A percentile compares a stretch with the other conserved stretches of the same genome.
Evolutionary conservation across 148 eudicot species (phyloP).

Genomic region (Rhododendron kiyosumense): DNA sequence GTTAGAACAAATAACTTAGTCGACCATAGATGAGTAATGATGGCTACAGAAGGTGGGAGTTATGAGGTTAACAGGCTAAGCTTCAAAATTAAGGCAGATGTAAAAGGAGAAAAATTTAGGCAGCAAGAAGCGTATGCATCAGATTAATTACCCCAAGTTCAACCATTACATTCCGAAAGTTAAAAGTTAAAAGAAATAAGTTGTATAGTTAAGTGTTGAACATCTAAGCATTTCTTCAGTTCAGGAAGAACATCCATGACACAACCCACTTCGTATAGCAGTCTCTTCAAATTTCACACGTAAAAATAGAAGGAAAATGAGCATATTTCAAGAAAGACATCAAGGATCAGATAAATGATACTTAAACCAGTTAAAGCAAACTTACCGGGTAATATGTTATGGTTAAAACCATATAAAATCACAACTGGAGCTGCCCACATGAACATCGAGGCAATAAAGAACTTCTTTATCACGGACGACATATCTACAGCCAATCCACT

Average conservation of each 20-base stretch:
- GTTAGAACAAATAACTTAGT: background rate
- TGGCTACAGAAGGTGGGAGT: background rate
- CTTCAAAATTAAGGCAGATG: background rate
- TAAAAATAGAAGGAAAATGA: background rate
- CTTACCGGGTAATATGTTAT: conserved; percentile 63
- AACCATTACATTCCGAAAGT: background rate
- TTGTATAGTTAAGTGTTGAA: background rate
- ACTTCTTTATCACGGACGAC: conserved; percentile 45
- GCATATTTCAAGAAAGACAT: background rate
- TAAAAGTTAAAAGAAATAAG: background rate
- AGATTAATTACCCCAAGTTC: background rate
- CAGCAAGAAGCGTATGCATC: background rate
- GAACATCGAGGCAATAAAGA: conserved; percentile 50
- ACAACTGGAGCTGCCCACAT: conserved; percentile 67
- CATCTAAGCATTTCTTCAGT: background rate
- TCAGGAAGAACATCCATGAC: background rate
- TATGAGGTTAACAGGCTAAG: background rate
- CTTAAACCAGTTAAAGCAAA: background rate
- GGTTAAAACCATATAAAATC: conserved; percentile 64
- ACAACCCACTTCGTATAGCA: background rate
- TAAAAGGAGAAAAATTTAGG: background rate
- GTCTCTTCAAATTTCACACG: background rate
- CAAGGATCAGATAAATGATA: background rate
- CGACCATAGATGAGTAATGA: background rate
- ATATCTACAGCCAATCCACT: conserved; percentile 27